phyloP scores from a whole-genome alignment of 805 yeast species.

The Nakazawaea ishiwadae region DNA sequence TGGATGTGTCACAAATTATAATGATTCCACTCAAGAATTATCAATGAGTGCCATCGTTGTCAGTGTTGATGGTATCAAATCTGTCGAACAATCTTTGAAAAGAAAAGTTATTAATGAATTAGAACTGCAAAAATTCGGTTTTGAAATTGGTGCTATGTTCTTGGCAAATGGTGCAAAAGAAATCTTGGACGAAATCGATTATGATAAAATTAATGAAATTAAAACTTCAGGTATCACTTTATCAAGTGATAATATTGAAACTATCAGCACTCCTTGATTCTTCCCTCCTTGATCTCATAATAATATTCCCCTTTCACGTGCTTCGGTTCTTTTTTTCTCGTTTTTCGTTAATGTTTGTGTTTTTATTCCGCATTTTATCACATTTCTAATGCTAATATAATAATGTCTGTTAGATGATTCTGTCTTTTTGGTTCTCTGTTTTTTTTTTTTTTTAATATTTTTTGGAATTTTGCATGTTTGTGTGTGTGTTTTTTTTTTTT shows the following conservation, averaged over 20 bases:
- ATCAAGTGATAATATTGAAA: too few relatives aligned
- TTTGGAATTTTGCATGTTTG: too few relatives aligned
- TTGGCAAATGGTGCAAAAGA: conserved; percentile 74
- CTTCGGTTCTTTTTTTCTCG: not conserved
- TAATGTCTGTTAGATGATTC: too few relatives aligned
- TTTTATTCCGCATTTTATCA: not conserved
- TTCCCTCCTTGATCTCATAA: not conserved
- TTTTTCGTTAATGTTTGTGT: too few relatives aligned
- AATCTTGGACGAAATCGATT: conserved; percentile 77
- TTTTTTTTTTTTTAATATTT: too few relatives aligned
- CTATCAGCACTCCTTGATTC: not conserved
- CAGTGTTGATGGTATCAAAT: conserved; percentile 73
- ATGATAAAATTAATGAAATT: conserved; percentile 50
- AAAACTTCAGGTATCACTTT: conserved; percentile 27
- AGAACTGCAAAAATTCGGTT: conserved; percentile 73
- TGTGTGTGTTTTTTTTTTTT: too few relatives aligned
- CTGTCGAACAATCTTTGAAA: conserved; percentile 52
- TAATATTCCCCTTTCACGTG: too few relatives aligned
- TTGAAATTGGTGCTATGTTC: conserved; percentile 59
- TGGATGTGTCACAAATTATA: conserved; percentile 68
- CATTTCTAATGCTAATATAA: not conserved
- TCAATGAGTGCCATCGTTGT: conserved; percentile 69
- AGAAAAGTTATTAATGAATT: conserved; percentile 34
- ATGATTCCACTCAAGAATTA: conserved; percentile 38
- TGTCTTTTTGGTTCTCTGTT: too few relatives aligned